Evolutionary conservation across 768 basidiomycete genomes (phyloP), one percentile per base, ranked within the genome.

Genomic region (Galerina marginata): DNA sequence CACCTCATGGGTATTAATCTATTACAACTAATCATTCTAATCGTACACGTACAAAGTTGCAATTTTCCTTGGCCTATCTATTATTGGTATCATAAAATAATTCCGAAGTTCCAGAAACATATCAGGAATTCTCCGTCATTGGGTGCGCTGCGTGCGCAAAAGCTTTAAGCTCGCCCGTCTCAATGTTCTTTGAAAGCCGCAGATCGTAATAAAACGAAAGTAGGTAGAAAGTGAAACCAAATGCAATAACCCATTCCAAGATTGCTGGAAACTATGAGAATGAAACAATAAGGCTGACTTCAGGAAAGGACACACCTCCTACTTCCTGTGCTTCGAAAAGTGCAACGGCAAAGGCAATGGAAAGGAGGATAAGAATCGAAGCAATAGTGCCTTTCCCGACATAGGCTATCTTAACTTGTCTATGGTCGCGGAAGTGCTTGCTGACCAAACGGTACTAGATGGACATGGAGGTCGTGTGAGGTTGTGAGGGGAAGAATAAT

Each of bases 201-300:
- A 91, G 79, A 71, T 93, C 92, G 70, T 83, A 89, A 63, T 72
- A 85, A 74, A 90, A 93, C 0, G 90, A 88, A 59, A 91, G 76
- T 42, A 92, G 74, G 71, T 90, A 93, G 64, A 90, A 81, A 5
- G 87, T 87, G 71, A 86, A 92, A 7, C 89, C 85, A 55, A 92
- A 87, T 3, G 83, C 81, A 50, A 93, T 90, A 0, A 72, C 67
- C 91, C 91, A 93, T 71, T 93, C 92, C 6, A 93, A 66, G 56
- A 92, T 72, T n/a, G 81, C 89, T 86, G 57, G 6, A 52, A 29
- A 54, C 26, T 14, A 23, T 26, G 15, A 48, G 9, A 4, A 23
- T 56, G 49, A 44, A 20, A 9, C 15, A 3, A 23, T 26, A 10
- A n/a, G 15, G 25, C 36, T 15, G 15, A n/a, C 2, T 11, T 11